Percentiles rank a stretch among this genome's conserved stretches.
Conservation (phyloP, 805 yeast species). For the Spathaspora hagerdaliae region DNA sequence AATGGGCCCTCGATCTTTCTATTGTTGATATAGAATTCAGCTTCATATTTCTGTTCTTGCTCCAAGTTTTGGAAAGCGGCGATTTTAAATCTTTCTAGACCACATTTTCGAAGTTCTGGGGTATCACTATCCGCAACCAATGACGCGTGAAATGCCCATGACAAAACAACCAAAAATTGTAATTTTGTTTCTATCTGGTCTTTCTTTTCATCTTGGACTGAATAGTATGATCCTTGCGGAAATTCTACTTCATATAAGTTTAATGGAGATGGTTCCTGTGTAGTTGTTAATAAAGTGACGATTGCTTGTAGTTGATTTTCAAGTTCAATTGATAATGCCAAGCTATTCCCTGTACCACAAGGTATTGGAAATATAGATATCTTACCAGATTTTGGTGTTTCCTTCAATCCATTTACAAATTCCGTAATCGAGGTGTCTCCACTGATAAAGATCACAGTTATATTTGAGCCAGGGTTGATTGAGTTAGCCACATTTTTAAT, state of each 20-base stretch:
- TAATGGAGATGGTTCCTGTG: conserved; percentile 25
- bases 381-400: background rate
- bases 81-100: conserved; percentile 60
- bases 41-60: conserved; percentile 49
- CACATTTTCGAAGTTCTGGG: conserved; percentile 60
- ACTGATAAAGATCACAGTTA: conserved; percentile 58
- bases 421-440: conserved; percentile 88
- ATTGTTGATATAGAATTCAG: conserved; percentile 22
- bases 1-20: conserved; percentile 33
- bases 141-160: conserved; percentile 87
- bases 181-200: conserved; percentile 13
- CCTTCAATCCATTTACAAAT: conserved; percentile 51
- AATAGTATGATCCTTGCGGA: conserved; percentile 28
- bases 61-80: conserved; percentile 60
- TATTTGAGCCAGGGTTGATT: conserved; percentile 14
- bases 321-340: conserved; percentile 57
- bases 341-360: conserved; percentile 84
- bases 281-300: conserved; percentile 14
- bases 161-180: conserved; percentile 60
- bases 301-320: conserved; percentile 14
- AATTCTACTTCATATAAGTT: conserved; percentile 43
- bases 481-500: conserved; percentile 36
- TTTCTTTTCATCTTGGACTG: conserved; percentile 15
- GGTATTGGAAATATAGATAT: conserved; percentile 49
- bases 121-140: conserved; percentile 77